Evolutionary conservation across 352 stramenopile genomes (phyloP).

Genomic region (Globisporangium camurandrum): DNA sequence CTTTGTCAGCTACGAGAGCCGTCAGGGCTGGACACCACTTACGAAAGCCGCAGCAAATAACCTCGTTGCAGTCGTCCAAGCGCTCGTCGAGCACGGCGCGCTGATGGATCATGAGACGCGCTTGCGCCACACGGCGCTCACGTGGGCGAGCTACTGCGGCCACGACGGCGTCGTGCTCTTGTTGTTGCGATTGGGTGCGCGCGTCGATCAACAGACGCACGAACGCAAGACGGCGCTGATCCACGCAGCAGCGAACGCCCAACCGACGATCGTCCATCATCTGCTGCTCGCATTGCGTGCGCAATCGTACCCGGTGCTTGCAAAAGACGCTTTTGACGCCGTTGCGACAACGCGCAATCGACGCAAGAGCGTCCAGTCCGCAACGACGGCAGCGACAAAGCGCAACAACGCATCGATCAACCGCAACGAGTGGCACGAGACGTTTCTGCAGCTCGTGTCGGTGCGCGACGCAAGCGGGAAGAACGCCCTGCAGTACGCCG

Average conservation of each 20-base stretch:
- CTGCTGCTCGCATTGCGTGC: slow-evolving; percentile 39
- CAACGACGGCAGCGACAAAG: slow-evolving; percentile 6
- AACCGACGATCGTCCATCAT: slow-evolving; percentile 44
- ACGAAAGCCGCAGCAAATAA: slow-evolving; percentile 55
- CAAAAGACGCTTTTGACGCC: slow-evolving; percentile 15
- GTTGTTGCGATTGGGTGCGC: slow-evolving; percentile 32
- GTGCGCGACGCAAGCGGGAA: slow-evolving; percentile 24
- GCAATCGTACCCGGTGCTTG: slow-evolving; percentile 20
- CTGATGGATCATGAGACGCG: slow-evolving; percentile 40
- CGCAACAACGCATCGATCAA: slow-evolving; percentile 8
- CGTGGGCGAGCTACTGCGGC: slow-evolving; percentile 68
- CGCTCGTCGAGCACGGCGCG: slow-evolving; percentile 38
- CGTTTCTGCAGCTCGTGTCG: slow-evolving; percentile 33
- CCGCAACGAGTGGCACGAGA: slow-evolving; percentile 45
- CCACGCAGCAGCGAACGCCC: slow-evolving; percentile 50
- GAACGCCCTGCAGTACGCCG: slow-evolving; percentile 26
- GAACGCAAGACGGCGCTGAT: slow-evolving; percentile 67
- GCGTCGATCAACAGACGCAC: slow-evolving; percentile 28
- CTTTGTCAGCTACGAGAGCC: slow-evolving; percentile 49
- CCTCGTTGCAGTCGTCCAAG: slow-evolving; percentile 21
- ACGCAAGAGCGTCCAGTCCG: slow-evolving; percentile 13
- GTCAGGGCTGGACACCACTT: slow-evolving; percentile 61
- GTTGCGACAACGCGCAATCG: slow-evolving; percentile 10
- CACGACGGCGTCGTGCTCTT: slow-evolving; percentile 51
- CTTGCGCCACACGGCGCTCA: slow-evolving; percentile 61